Base-by-base conservation (phyloP, 1,139 yeast genomes). In the Kodamaea anthophila region DNA sequence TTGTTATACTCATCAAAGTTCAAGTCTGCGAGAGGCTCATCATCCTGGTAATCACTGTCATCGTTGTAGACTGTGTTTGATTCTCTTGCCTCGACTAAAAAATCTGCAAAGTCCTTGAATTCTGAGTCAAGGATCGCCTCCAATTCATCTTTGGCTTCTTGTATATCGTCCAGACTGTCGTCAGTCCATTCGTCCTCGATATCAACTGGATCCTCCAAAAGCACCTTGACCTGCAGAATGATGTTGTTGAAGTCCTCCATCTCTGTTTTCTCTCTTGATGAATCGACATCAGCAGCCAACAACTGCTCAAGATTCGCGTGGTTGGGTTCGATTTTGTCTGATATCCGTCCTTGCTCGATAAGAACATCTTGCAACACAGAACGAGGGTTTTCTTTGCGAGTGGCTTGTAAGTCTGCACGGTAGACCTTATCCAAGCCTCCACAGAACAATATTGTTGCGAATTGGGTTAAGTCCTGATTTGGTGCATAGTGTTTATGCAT, bases 11-110 rank as follows among this genome's bases (percentile, higher is more conserved):
- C 37, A 15, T 31, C 35, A 18, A 29, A 31, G 18, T 34, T 32
- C 31, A 31, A 29, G 4, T 31, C 31, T 10, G 21, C 28, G 5
- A 15, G 21, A 9, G 13, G 12, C 13, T 31, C 26, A 21, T 37
- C 41, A 16, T 44, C 41, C 10, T 27, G 27, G 20, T 44, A 44
- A 15, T 41, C 46, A 22, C 47, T 44, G 13, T 43, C 47, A 23
- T 44, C 40, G 24, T 41, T 40, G 23, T 41, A 32, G n/a, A 25
- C 23, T 6, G 26, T 11, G 10, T 11, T n/a, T n/a, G 15, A 18
- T 5, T 25, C 14, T 15, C 23, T 23, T 4, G 12, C 13, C 22
- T 38, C 38, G 7, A 31, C 18, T 8, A 34, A 25, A 18, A 32
- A 43, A 27, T 35, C 39, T 6, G 29, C 32, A 22, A 43, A 39